These are phyloP conservation scores for Excoecaria agallocha DNA, from an alignment of 345 rosid species.

Conservation along the genomic window DNA sequence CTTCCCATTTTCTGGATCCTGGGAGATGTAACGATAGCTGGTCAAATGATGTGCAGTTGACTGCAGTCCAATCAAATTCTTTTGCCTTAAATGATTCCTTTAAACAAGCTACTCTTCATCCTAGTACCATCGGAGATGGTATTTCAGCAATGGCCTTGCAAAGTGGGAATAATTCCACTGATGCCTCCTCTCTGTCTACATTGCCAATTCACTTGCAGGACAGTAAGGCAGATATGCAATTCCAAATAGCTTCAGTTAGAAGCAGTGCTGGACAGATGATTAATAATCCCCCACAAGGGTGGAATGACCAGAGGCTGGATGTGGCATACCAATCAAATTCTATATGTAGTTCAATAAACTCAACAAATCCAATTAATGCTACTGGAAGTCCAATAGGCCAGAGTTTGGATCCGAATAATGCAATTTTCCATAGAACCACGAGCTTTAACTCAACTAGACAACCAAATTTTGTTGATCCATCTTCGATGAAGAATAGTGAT, in stretches of 20 bases:
- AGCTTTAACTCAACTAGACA: conserved; percentile 42
- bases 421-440: conserved; percentile 31
- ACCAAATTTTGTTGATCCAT: conserved; percentile 33
- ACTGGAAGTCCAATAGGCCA: conserved; percentile 25
- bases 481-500: conserved; percentile 36
- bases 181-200: conserved; percentile 37
- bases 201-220: conserved; percentile 28
- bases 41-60: conserved; percentile 48
- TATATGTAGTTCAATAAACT: conserved; percentile 33
- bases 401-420: conserved; percentile 38
- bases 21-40: conserved; percentile 47
- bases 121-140: conserved; percentile 31
- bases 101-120: conserved; percentile 30
- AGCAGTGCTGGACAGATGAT: conserved; percentile 32
- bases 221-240: conserved; percentile 28
- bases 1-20: conserved; percentile 40
- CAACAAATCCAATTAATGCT: conserved; percentile 31
- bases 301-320: conserved; percentile 38
- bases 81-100: conserved; percentile 21
- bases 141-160: conserved; percentile 44
- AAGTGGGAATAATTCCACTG: conserved; percentile 32
- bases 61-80: conserved; percentile 34
- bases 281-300: conserved; percentile 34
- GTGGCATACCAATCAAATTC: conserved; percentile 29
- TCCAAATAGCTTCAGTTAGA: conserved; percentile 23